Percentiles rank a stretch among this genome's conserved stretches.
Evolutionary conservation across 495 filamentous ascomycete genomes (phyloP).

Genomic region (Trichodelitschia bisporula): DNA sequence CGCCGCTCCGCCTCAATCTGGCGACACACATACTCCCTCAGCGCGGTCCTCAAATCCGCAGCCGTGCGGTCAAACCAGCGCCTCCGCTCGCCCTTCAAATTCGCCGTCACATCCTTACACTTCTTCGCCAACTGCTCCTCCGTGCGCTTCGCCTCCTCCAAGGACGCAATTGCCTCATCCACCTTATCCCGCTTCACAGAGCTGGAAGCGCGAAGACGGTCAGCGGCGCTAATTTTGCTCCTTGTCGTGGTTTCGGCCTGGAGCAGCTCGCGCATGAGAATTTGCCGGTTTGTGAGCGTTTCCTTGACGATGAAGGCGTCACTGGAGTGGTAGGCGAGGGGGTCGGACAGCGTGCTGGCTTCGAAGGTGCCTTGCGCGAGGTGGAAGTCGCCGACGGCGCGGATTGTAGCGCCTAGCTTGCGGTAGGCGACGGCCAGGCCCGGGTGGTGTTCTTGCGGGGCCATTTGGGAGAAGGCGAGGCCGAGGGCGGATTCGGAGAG

Average conservation of each 20-base stretch:
- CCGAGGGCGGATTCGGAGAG: constrained; percentile 87
- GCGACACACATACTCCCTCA: constrained; percentile 81
- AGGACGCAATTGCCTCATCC: constrained; percentile 72
- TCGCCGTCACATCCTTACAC: constrained; percentile 65
- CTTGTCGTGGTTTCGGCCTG: constrained; percentile 64
- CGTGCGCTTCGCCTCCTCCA: constrained; percentile 62
- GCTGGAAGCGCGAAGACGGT: constrained; percentile 62
- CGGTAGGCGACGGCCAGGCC: constrained; percentile 66
- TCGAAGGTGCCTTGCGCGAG: constrained; percentile 95
- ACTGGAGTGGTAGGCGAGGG: constrained; percentile 80
- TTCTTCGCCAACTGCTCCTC: constrained; percentile 63
- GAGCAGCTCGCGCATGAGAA: constrained; percentile 81
- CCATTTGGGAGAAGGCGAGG: constrained; percentile 61
- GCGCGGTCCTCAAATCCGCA: constrained; percentile 46
- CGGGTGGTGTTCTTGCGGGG: constrained; percentile 68
- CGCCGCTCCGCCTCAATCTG: constrained; percentile 91
- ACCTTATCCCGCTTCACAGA: constrained; percentile 81
- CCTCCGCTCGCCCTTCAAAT: constrained; percentile 68
- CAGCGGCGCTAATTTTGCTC: constrained; percentile 57
- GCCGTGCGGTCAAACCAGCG: constrained; percentile 79
- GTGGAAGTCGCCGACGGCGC: constrained; percentile 81
- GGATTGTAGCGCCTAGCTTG: constrained; percentile 81
- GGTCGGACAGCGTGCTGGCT: constrained; percentile 82
- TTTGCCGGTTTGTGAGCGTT: constrained; percentile 92
- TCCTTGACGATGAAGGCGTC: constrained; percentile 98